A percentile compares a stretch with the other conserved stretches of the same genome.
These are phyloP conservation scores for Pezicula carpinea DNA, from an alignment of 2,329 filamentous ascomycete species.

Conservation along the genomic window DNA sequence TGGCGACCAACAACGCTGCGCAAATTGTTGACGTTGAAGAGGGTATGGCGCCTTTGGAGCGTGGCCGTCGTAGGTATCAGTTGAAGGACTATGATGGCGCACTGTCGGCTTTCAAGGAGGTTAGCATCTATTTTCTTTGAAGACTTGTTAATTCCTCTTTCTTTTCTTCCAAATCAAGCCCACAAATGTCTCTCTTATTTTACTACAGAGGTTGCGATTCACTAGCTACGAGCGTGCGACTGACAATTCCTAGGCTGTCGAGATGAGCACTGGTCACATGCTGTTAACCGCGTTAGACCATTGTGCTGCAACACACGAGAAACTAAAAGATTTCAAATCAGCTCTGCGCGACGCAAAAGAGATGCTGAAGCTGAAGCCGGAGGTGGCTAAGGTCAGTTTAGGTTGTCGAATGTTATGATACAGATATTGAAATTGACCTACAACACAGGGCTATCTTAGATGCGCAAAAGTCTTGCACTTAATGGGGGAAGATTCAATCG, in stretches of 20 bases:
- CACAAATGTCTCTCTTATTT: no score
- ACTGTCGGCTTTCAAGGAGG: slow-evolving; percentile 17
- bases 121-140: slow-evolving; percentile 2
- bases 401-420: not conserved
- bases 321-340: slow-evolving; percentile 20
- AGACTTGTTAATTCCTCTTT: no score
- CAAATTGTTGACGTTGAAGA: slow-evolving; percentile 9
- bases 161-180: no score
- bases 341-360: slow-evolving; percentile 27
- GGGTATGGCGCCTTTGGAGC: slow-evolving; percentile 21
- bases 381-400: slow-evolving; percentile 22
- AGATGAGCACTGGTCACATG: slow-evolving; percentile 19
- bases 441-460: slow-evolving; percentile 27
- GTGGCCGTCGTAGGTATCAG: slow-evolving; percentile 24
- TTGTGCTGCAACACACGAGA: slow-evolving; percentile 30
- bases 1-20: not conserved
- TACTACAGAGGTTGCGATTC: no score
- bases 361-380: slow-evolving; percentile 28
- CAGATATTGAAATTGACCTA: not conserved
- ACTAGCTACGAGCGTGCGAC: not conserved
- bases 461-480: slow-evolving; percentile 28
- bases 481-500: slow-evolving; percentile 22
- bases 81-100: slow-evolving; percentile 23
- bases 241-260: slow-evolving; percentile 18
- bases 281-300: slow-evolving; percentile 27